These are phyloP conservation scores for Adansonia gregorii DNA, from an alignment of 441 rosid genomes.

Conservation along the genomic window DNA sequence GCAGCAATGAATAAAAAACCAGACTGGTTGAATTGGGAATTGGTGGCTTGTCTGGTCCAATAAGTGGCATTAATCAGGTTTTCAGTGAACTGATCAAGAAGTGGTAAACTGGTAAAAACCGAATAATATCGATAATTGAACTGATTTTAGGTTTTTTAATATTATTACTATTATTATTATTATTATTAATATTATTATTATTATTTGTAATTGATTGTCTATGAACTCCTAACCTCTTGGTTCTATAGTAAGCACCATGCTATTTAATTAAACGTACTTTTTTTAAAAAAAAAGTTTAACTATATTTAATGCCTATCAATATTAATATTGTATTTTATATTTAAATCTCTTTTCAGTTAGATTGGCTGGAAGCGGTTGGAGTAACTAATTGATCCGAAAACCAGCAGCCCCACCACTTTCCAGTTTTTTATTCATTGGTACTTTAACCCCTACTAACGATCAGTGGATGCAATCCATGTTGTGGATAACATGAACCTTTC, in stretches of 20 bases:
- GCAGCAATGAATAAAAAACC: conserved; percentile 8
- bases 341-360: neutral
- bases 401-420: neutral
- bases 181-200: too few species aligned
- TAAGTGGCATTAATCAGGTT: neutral
- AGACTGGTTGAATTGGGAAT: neutral
- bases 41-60: neutral
- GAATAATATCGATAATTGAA: neutral
- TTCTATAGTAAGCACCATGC: neutral
- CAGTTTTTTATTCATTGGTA: neutral
- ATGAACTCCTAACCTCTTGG: neutral
- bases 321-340: neutral
- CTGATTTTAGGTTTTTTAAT: neutral
- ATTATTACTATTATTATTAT: neutral
- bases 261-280: neutral
- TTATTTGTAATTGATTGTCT: too few species aligned
- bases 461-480: neutral
- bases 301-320: neutral
- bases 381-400: neutral
- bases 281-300: neutral
- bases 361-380: neutral
- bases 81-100: neutral
- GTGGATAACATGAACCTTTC: neutral
- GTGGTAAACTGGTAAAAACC: neutral
- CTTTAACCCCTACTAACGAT: too few species aligned